Evolutionary conservation across 2,329 filamentous ascomycete genomes (phyloP).

Genomic region (Clonostachys rosea): DNA sequence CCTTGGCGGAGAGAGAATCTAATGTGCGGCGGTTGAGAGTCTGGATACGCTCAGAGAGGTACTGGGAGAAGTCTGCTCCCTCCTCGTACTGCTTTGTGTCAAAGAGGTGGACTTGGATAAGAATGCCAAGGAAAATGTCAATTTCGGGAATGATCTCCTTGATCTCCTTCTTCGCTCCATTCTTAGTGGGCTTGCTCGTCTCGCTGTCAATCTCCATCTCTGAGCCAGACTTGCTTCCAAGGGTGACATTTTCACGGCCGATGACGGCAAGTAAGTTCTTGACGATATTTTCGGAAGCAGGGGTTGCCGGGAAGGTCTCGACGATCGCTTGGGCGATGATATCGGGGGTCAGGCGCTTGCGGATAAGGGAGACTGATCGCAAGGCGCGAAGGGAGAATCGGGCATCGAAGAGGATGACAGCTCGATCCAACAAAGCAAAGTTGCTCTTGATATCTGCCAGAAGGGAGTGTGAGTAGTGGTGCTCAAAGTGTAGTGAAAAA

Average conservation of each 20-base stretch:
- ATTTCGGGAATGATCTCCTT: conserved; percentile 84
- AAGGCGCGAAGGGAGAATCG: conserved; percentile 93
- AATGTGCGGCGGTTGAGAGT: conserved; percentile 88
- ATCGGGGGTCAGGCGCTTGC: conserved; percentile 82
- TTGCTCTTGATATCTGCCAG: conserved; percentile 86
- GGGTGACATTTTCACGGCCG: conserved; percentile 59
- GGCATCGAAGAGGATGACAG: conserved; percentile 88
- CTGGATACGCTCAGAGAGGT: conserved; percentile 80
- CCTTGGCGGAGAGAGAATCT: conserved; percentile 88
- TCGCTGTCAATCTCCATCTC: conserved; percentile 75
- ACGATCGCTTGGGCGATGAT: conserved; percentile 77
- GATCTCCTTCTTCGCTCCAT: conserved; percentile 56
- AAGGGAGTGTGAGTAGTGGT: neutral
- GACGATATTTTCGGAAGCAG: conserved; percentile 58
- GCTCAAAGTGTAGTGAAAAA: too few species aligned
- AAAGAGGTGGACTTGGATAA: conserved; percentile 82
- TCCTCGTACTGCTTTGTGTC: conserved; percentile 78
- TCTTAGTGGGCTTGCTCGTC: conserved; percentile 44
- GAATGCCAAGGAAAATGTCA: conserved; percentile 82
- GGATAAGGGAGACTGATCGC: conserved; percentile 90
- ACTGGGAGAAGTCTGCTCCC: conserved; percentile 79
- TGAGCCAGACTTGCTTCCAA: conserved; percentile 49
- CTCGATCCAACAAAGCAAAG: conserved; percentile 86
- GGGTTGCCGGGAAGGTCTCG: conserved; percentile 67
- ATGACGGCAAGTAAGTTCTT: conserved; percentile 68